Conservation (phyloP, 1,284 basidiomycete species). For the Ustilago nuda region DNA sequence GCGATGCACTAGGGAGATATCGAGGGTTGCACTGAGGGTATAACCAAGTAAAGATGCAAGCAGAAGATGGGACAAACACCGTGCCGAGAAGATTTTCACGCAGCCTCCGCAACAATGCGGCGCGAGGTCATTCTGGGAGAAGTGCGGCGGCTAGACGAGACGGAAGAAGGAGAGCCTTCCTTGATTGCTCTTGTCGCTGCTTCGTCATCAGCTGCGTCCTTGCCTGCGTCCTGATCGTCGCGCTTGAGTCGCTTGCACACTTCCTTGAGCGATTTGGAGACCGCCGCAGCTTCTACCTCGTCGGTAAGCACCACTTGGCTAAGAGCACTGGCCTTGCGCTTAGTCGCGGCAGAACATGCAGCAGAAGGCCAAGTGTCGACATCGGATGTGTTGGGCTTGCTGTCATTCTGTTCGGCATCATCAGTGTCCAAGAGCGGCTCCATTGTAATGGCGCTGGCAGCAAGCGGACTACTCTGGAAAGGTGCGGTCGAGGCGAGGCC, state of each 20-base stretch:
- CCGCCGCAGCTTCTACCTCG: not conserved
- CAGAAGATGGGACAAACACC: not conserved
- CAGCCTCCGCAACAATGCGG: conserved; percentile 26
- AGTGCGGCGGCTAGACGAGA: conserved; percentile 44
- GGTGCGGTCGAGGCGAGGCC: conserved; percentile 45
- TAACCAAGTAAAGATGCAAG: not conserved
- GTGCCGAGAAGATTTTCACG: not conserved
- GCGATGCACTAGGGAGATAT: not conserved
- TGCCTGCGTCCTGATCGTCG: conserved; percentile 3
- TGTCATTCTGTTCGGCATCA: conserved; percentile 23
- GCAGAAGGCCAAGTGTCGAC: conserved; percentile 14
- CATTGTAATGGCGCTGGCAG: conserved; percentile 51
- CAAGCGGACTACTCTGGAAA: conserved; percentile 51
- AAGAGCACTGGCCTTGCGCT: conserved; percentile 50
- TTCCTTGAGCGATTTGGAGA: conserved; percentile 21
- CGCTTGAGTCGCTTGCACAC: conserved; percentile 34
- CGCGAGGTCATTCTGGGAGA: conserved; percentile 46
- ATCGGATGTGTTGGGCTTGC: conserved; percentile 1
- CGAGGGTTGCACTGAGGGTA: conserved; percentile 8
- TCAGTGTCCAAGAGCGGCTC: conserved; percentile 45
- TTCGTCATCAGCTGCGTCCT: conserved; percentile 9
- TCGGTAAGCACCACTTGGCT: conserved; percentile 44
- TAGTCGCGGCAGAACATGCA: conserved; percentile 13
- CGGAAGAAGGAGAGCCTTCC: conserved; percentile 32
- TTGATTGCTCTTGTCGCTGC: conserved; percentile 18